phyloP scores from a whole-genome alignment of 1,284 basidiomycete species.

The Naganishia liquefaciens region DNA sequence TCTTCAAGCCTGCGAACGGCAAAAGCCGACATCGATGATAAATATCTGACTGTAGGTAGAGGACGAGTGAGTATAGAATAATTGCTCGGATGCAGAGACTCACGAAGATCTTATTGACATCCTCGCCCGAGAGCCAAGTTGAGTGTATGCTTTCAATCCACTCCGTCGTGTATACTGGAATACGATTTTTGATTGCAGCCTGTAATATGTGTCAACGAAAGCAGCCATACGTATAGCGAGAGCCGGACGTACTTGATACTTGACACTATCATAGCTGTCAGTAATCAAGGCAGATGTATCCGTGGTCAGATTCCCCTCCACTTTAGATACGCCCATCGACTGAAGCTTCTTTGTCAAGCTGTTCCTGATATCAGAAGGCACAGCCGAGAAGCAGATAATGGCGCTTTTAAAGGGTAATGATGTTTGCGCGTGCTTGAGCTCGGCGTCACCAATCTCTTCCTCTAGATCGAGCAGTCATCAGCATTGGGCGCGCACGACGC shows the following conservation, averaged over 20 bases:
- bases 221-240: too few relatives aligned
- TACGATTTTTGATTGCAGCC: constrained; percentile 30
- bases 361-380: constrained; percentile 15
- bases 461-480: background rate
- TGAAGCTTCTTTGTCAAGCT: constrained; percentile 31
- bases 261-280: constrained; percentile 27
- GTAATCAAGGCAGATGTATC: constrained; percentile 28
- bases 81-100: background rate
- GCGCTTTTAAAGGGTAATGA: constrained; percentile 16
- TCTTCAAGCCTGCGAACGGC: constrained; percentile 27
- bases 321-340: constrained; percentile 27
- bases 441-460: constrained; percentile 19
- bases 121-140: constrained; percentile 26
- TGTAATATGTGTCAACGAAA: background rate
- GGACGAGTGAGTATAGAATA: background rate
- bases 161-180: constrained; percentile 30
- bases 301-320: constrained; percentile 31
- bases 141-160: constrained; percentile 31
- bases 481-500: too few relatives aligned
- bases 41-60: background rate
- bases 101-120: constrained; percentile 26
- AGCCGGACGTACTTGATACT: constrained; percentile 28
- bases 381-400: constrained; percentile 30
- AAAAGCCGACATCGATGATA: constrained; percentile 10
- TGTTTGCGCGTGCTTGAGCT: constrained; percentile 24